Percentiles rank a stretch among this genome's conserved stretches.
These are phyloP conservation scores for Phytophthora capsici DNA, from an alignment of 352 stramenopile genomes.

Conservation along the genomic window DNA sequence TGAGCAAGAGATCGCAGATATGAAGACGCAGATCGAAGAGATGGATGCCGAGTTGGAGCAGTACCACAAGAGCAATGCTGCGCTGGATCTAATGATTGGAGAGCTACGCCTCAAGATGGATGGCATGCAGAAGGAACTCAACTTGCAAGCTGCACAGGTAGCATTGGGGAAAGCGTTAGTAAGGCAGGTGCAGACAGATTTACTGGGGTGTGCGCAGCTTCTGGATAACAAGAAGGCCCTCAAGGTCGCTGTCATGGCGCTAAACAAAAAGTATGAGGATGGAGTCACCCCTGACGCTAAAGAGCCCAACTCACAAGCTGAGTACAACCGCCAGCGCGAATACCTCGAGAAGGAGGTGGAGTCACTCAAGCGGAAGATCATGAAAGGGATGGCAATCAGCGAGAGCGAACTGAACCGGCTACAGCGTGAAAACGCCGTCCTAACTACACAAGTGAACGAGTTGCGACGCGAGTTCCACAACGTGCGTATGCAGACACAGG, in stretches of 20 bases:
- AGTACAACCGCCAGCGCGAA: conserved; percentile 92
- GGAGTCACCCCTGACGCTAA: conserved; percentile 73
- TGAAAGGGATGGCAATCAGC: conserved; percentile 87
- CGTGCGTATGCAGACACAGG: conserved; percentile 75
- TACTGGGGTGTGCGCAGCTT: conserved; percentile 74
- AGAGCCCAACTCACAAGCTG: conserved; percentile 89
- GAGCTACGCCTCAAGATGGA: conserved; percentile 95
- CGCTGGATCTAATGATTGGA: conserved; percentile 95
- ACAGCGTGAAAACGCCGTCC: conserved; percentile 82
- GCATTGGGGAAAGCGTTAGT: conserved; percentile 69
- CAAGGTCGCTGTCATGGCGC: conserved; percentile 76
- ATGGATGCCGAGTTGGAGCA: conserved; percentile 96
- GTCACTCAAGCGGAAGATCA: conserved; percentile 91
- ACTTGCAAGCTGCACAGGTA: conserved; percentile 71
- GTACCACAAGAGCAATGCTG: conserved; percentile 96
- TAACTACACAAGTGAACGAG: conserved; percentile 87
- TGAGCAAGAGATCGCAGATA: conserved; percentile 94
- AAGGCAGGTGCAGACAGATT: conserved; percentile 81
- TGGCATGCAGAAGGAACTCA: conserved; percentile 88
- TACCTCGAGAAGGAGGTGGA: conserved; percentile 93
- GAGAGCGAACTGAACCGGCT: conserved; percentile 81
- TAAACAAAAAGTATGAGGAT: conserved; percentile 90
- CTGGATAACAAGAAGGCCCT: conserved; percentile 83
- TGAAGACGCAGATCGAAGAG: conserved; percentile 96
- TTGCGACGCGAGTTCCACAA: conserved; percentile 83